Evolutionary conservation across 1,284 basidiomycete species (phyloP), one percentile per base, ranked within the genome.

Genomic region (Puccinia brachypodii): DNA sequence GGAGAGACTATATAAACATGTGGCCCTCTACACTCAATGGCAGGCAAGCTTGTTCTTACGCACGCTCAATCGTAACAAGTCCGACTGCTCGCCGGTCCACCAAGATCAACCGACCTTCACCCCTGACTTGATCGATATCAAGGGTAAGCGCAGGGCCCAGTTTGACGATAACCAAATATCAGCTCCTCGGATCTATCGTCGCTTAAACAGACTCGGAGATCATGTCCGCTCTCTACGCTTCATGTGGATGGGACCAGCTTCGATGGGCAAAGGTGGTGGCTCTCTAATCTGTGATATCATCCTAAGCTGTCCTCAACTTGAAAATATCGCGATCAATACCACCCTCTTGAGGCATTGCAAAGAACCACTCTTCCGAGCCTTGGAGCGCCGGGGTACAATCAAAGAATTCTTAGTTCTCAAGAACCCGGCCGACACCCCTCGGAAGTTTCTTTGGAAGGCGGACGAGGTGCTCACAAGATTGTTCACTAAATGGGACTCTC

Each of bases 201-300:
- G 68, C 28, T 71, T 71, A 40, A 71, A 62, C 38, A 75, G 58
- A 75, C 50, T 75, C 8, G 73, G 73, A 16, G 73, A 75, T 42
- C 58, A 40, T 40, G 73, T 75, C 31, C 73, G 58, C 42, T 75
- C 73, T 36, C 31, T 75, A 28, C 28, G 73, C 3, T 75, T 75
- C 58, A 9, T 75, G 19, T 75, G 73, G 73, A 75, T 58, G 53
- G 73, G 73, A 4, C 73, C 53, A 25, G 73, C 58, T 56, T 75
- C 73, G n/a, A 75, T 75, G 73, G 73, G 73, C 8, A 56, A 62
- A 58, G 73, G 73, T 25, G 73, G 73, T 33, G 73, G 47, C 11
- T 75, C 73, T 38, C 33, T 75, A n/a, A 75, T 75, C n/a, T 75
- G 73, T 36, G 73, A 75, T 42, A 53, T 75, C 25, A n/a, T 75